phyloP scores from a whole-genome alignment of 305 asterid species.

The Withania somnifera region DNA sequence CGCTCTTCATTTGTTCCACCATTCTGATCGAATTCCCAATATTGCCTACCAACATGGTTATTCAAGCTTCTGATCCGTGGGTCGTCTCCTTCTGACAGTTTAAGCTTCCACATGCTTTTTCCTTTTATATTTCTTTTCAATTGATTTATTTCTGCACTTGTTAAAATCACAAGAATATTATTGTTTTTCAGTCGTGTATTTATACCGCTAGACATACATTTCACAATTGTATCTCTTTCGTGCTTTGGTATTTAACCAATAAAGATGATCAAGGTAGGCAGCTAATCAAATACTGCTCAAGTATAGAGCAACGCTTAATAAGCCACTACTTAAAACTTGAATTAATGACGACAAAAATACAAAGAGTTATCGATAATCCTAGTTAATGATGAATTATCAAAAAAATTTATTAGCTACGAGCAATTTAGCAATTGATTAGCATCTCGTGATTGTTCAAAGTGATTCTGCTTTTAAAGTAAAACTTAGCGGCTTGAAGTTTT shows the following conservation, averaged over 20 bases:
- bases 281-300: background rate
- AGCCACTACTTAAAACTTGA: no score
- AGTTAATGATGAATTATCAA: background rate
- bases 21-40: slow-evolving; percentile 38
- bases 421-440: no score
- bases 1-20: slow-evolving; percentile 14
- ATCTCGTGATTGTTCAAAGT: background rate
- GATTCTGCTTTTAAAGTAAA: no score
- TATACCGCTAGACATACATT: background rate
- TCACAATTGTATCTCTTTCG: no score
- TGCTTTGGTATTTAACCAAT: no score
- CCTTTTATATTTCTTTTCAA: background rate
- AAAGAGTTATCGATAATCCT: background rate
- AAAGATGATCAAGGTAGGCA: no score
- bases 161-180: background rate
- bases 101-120: slow-evolving; percentile 40
- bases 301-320: no score
- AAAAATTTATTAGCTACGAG: background rate
- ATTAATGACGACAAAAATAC: background rate
- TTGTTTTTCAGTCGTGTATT: no score
- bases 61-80: slow-evolving; percentile 33
- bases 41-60: slow-evolving; percentile 38
- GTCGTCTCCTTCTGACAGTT: slow-evolving; percentile 21
- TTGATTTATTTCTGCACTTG: background rate
- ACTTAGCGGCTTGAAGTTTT: no score